Evolutionary conservation across 441 rosid species (phyloP).

Genomic region (Populus tomentosa): DNA sequence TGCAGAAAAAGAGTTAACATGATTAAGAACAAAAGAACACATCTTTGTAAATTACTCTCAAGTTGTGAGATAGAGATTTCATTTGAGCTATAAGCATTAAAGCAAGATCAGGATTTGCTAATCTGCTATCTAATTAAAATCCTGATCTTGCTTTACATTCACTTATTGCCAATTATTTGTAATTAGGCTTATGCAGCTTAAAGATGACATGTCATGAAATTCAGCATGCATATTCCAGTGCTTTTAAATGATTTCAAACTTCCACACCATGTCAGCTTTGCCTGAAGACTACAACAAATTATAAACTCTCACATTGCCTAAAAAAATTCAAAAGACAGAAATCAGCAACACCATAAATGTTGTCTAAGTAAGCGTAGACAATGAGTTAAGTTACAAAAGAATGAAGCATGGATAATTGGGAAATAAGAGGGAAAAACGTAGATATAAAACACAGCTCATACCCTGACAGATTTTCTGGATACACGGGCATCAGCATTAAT

Average conservation of each 20-base stretch:
- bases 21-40: conserved; percentile 1
- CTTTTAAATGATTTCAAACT: background rate
- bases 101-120: background rate
- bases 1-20: conserved; percentile 15
- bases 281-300: background rate
- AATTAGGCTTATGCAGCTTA: background rate
- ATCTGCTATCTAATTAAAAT: background rate
- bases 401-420: conserved; percentile 3
- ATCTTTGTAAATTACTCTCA: background rate
- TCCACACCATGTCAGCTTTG: background rate
- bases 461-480: conserved; percentile 44
- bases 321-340: background rate
- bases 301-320: background rate
- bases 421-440: background rate
- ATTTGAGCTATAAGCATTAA: background rate
- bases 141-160: no score
- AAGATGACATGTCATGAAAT: background rate
- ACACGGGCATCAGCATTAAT: conserved; percentile 21
- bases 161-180: background rate
- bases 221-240: background rate
- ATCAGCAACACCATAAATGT: background rate
- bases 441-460: conserved; percentile 18
- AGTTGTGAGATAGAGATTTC: background rate
- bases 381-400: background rate
- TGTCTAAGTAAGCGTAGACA: background rate